Percentiles rank a stretch among this genome's conserved stretches.
Conservation (phyloP, 495 filamentous ascomycete genomes). For the Xylaria intraflava region DNA sequence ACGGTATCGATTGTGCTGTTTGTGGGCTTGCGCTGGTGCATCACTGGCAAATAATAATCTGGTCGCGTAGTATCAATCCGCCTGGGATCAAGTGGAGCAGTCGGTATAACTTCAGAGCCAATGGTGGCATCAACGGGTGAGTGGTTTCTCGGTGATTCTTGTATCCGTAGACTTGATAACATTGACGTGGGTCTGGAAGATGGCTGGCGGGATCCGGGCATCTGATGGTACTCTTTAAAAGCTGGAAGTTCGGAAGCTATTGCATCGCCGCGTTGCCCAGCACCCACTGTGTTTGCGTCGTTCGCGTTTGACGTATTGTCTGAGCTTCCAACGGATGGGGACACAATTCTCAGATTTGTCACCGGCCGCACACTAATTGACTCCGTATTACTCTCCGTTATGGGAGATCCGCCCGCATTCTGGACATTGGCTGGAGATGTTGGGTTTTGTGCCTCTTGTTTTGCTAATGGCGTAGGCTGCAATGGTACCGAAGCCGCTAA, state of each 20-base stretch:
- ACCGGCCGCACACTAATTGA: background rate
- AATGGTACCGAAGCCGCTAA: slow-evolving; percentile 29
- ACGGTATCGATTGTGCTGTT: slow-evolving; percentile 50
- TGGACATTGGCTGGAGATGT: slow-evolving; percentile 8
- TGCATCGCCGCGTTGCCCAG: slow-evolving; percentile 15
- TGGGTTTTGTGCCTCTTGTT: slow-evolving; percentile 5
- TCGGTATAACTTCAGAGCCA: slow-evolving; percentile 32
- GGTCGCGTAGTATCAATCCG: slow-evolving; percentile 17
- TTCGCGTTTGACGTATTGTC: slow-evolving; percentile 3
- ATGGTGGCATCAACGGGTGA: slow-evolving; percentile 16
- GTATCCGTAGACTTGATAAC: background rate
- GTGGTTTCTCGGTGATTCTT: slow-evolving; percentile 3
- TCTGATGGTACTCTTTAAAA: slow-evolving; percentile 11
- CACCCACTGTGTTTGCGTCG: background rate
- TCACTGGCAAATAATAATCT: slow-evolving; percentile 24
- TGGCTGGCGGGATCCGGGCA: slow-evolving; percentile 11
- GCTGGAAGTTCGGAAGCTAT: slow-evolving; percentile 17
- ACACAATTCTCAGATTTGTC: background rate
- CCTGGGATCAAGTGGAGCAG: slow-evolving; percentile 45
- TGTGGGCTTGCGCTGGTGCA: slow-evolving; percentile 47
- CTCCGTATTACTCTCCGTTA: slow-evolving; percentile 15
- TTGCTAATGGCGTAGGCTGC: slow-evolving; percentile 13
- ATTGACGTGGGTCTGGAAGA: background rate
- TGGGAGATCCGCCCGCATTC: slow-evolving; percentile 15
- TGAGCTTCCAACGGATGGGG: slow-evolving; percentile 2